Conservation (phyloP, 2,329 filamentous ascomycete genomes). For the Triangularia setosa region DNA sequence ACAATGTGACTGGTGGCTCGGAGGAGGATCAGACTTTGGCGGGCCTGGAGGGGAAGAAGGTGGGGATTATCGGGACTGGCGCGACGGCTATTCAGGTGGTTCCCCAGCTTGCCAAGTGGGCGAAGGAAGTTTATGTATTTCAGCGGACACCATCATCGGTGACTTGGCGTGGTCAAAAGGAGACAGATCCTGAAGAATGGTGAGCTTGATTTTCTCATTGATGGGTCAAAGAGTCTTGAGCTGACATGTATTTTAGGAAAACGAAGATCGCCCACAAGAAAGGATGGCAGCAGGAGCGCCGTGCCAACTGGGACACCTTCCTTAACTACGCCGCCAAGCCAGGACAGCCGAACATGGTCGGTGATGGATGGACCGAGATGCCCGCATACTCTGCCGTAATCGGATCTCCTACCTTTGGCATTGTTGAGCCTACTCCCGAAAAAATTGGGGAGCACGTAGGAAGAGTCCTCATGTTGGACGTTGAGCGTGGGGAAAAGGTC, state of each 20-base stretch:
- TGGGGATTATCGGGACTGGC: slow-evolving; percentile 49
- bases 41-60: slow-evolving; percentile 43
- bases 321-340: slow-evolving; percentile 34
- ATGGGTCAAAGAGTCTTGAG: no score
- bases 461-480: slow-evolving; percentile 39
- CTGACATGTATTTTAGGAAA: slow-evolving; percentile 23
- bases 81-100: slow-evolving; percentile 46
- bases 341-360: slow-evolving; percentile 39
- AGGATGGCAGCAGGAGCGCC: slow-evolving; percentile 49
- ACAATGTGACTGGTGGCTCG: slow-evolving; percentile 40
- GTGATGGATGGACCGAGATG: slow-evolving; percentile 46
- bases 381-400: slow-evolving; percentile 37
- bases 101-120: slow-evolving; percentile 43
- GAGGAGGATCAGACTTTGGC: slow-evolving; percentile 37
- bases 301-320: slow-evolving; percentile 40
- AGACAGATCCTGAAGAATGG: slow-evolving; percentile 42
- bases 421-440: slow-evolving; percentile 33
- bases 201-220: slow-evolving; percentile 3
- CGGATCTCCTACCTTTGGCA: slow-evolving; percentile 29
- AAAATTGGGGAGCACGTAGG: slow-evolving; percentile 36
- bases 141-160: slow-evolving; percentile 51
- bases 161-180: slow-evolving; percentile 35
- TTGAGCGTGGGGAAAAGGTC: slow-evolving; percentile 39
- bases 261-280: slow-evolving; percentile 23
- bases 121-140: slow-evolving; percentile 51